These are phyloP conservation scores for Backusella tarrabulga DNA, from an alignment of 192 early-diverging fungal species.

Conservation along the genomic window DNA sequence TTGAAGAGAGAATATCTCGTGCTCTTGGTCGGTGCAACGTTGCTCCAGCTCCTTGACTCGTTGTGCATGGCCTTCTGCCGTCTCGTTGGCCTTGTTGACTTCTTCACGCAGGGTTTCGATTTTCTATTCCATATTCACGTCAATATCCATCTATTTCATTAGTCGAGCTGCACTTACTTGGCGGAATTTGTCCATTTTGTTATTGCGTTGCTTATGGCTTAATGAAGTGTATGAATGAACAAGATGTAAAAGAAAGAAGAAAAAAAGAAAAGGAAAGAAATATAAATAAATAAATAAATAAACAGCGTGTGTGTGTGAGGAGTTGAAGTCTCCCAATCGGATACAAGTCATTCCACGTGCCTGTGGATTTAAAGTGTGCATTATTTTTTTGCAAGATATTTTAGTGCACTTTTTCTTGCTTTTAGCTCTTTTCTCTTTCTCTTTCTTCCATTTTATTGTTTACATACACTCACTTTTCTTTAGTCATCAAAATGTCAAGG, in stretches of 20 bases:
- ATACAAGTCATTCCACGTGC: not conserved
- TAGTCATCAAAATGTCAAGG: not conserved
- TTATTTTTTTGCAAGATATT: not conserved
- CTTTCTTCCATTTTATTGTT: not conserved
- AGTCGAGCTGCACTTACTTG: conserved; percentile 15
- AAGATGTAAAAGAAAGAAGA: not conserved
- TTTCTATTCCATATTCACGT: conserved; percentile 50
- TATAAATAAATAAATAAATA: not conserved
- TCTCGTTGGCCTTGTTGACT: conserved; percentile 58
- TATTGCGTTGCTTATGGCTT: not conserved
- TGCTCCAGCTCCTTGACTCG: conserved; percentile 55
- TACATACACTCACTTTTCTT: not conserved
- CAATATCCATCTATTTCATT: not conserved
- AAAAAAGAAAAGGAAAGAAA: not conserved
- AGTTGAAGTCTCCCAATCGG: not conserved
- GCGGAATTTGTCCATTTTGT: conserved; percentile 29
- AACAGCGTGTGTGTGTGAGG: not conserved
- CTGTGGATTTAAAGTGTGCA: not conserved
- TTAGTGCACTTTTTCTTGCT: not conserved
- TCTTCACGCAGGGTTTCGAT: conserved; percentile 59
- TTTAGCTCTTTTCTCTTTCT: not conserved
- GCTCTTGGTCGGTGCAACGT: conserved; percentile 60
- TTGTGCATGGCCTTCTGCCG: conserved; percentile 56
- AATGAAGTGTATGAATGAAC: not conserved
- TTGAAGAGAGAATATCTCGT: conserved; percentile 66